Conservation (phyloP, 106 monocot species). For the Platanthera guangdongensis region DNA sequence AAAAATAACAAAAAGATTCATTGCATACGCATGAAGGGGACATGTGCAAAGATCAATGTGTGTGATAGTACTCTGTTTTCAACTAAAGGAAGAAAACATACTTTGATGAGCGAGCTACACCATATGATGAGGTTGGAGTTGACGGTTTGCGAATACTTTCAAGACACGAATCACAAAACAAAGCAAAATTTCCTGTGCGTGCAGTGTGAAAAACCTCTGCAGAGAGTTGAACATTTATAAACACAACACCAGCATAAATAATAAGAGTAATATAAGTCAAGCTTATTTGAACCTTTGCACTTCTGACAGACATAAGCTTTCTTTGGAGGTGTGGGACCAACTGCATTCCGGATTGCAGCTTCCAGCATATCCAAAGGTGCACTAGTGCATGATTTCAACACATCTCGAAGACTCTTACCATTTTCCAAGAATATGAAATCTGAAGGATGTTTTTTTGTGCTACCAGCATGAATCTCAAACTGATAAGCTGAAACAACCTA, state of each 20-base stretch:
- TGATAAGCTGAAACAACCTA: slow-evolving; percentile 73
- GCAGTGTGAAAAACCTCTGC: slow-evolving; percentile 26
- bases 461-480: slow-evolving; percentile 88
- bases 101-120: slow-evolving; percentile 8
- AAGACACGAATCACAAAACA: slow-evolving; percentile 52
- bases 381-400: slow-evolving; percentile 57
- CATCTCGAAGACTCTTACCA: slow-evolving; percentile 69
- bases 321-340: slow-evolving; percentile 23
- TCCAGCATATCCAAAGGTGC: slow-evolving; percentile 65
- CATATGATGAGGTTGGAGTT: slow-evolving; percentile 8
- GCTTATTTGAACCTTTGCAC: slow-evolving; percentile 33
- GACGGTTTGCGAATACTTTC: slow-evolving; percentile 10
- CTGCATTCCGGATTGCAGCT: slow-evolving; percentile 51
- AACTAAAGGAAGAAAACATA: slow-evolving; percentile 10
- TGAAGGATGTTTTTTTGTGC: slow-evolving; percentile 83
- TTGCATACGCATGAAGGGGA: neutral
- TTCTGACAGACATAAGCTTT: slow-evolving; percentile 27
- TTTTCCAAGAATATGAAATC: slow-evolving; percentile 80
- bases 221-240: slow-evolving; percentile 14
- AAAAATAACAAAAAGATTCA: neutral
- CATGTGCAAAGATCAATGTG: neutral
- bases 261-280: neutral
- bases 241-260: slow-evolving; percentile 3
- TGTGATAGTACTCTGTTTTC: neutral
- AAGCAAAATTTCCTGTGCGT: slow-evolving; percentile 30